Evolutionary conservation across 352 stramenopile genomes (phyloP).

Genomic region (Globisporangium middletonii): DNA sequence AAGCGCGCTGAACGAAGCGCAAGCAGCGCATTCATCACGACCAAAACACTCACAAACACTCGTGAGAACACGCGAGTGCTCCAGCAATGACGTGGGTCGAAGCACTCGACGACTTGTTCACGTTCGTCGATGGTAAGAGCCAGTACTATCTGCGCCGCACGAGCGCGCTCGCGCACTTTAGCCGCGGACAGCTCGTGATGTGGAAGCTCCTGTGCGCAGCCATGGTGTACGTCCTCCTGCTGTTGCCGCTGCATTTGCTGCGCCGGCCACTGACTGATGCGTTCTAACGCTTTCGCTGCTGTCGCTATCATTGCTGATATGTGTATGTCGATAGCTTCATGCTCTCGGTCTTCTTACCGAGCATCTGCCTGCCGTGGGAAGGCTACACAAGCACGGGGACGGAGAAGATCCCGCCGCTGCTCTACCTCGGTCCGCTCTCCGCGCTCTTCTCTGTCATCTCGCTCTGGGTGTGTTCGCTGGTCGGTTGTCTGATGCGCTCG

Average conservation of each 20-base stretch:
- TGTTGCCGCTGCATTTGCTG: background rate
- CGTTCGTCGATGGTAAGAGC: constrained; percentile 64
- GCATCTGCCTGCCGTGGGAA: constrained; percentile 40
- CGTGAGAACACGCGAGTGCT: background rate
- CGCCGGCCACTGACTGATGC: background rate
- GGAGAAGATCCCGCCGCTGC: constrained; percentile 46
- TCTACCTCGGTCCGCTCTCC: constrained; percentile 35
- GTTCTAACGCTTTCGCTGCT: background rate
- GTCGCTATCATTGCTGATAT: background rate
- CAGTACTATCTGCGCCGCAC: constrained; percentile 43
- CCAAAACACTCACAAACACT: background rate
- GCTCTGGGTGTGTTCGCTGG: constrained; percentile 31
- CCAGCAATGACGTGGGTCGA: constrained; percentile 22
- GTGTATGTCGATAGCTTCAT: constrained; percentile 29
- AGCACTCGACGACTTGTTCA: constrained; percentile 47
- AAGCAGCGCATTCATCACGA: background rate
- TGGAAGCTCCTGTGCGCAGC: constrained; percentile 57
- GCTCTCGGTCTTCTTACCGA: constrained; percentile 43
- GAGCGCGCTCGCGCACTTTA: constrained; percentile 39
- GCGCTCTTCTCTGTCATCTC: constrained; percentile 46
- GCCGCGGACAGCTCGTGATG: constrained; percentile 40
- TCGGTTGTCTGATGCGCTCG: background rate
- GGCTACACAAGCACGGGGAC: constrained; percentile 33
- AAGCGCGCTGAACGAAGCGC: too few species aligned
- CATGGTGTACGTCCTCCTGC: constrained; percentile 29